These are phyloP conservation scores for Dothidotthia symphoricarpi DNA, from an alignment of 2,329 filamentous ascomycete species.

Conservation along the genomic window DNA sequence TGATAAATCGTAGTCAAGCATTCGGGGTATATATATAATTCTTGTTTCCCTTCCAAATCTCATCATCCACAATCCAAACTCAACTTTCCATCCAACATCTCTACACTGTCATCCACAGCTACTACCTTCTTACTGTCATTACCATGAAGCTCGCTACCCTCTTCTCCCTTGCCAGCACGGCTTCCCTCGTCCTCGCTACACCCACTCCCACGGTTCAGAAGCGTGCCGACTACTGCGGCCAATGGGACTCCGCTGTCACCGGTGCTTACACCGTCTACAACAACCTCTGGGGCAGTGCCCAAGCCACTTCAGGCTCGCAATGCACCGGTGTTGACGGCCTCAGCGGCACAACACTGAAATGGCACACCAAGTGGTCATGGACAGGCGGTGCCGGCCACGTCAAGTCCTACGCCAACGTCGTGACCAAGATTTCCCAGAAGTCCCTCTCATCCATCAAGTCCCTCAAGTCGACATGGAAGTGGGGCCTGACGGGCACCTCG, in stretches of 20 bases:
- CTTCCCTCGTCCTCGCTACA: slow-evolving; percentile 29
- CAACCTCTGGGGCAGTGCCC: slow-evolving; percentile 47
- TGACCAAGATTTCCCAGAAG: slow-evolving; percentile 35
- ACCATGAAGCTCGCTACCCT: slow-evolving; percentile 31
- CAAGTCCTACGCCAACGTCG: slow-evolving; percentile 48
- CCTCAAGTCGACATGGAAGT: slow-evolving; percentile 49
- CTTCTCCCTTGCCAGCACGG: slow-evolving; percentile 25
- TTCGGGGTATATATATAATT: no score
- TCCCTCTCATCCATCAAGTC: slow-evolving; percentile 41
- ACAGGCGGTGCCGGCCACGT: slow-evolving; percentile 33
- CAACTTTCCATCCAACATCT: no score
- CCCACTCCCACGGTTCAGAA: slow-evolving; percentile 30
- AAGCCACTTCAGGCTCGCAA: slow-evolving; percentile 47
- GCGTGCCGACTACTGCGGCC: slow-evolving; percentile 35
- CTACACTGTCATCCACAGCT: not conserved
- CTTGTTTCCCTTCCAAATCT: no score
- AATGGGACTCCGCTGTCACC: slow-evolving; percentile 30
- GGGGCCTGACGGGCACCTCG: slow-evolving; percentile 50
- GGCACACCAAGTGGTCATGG: slow-evolving; percentile 49
- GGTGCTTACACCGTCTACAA: slow-evolving; percentile 39
- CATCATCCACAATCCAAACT: no score
- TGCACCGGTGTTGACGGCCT: slow-evolving; percentile 47
- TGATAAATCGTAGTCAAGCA: no score
- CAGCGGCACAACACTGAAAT: slow-evolving; percentile 41
- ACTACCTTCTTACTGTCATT: not conserved